Evolutionary conservation across 169 alveolate species (phyloP).

Genomic region (Plasmodium malariae): DNA sequence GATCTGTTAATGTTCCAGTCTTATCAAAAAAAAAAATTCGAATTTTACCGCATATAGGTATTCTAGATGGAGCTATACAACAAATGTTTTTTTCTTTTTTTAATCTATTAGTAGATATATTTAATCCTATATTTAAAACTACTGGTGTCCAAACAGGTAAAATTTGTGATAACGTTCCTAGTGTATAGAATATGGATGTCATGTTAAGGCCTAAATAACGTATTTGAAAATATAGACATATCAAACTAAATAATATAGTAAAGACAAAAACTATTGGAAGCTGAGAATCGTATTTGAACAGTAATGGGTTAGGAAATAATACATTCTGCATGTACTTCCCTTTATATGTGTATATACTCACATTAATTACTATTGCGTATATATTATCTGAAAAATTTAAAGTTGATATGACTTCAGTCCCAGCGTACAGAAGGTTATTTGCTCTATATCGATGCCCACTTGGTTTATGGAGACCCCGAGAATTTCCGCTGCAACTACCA

Average conservation of each 20-base stretch:
- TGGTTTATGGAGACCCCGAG: too few species aligned
- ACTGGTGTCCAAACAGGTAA: constrained; percentile 97
- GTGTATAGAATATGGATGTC: constrained; percentile 88
- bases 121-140: constrained; percentile 94
- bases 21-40: constrained; percentile 96
- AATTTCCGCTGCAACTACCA: too few species aligned
- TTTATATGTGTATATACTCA: constrained; percentile 93
- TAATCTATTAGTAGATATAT: constrained; percentile 93
- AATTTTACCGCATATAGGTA: constrained; percentile 97
- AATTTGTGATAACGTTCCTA: constrained; percentile 89
- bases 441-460: too few species aligned
- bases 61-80: constrained; percentile 96
- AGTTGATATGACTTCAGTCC: constrained; percentile 83
- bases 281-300: constrained; percentile 87
- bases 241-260: constrained; percentile 79
- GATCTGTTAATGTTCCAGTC: constrained; percentile 98
- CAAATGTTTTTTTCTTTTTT: constrained; percentile 88
- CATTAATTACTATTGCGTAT: constrained; percentile 93
- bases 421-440: constrained; percentile 83
- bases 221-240: constrained; percentile 85
- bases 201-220: constrained; percentile 85
- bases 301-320: constrained; percentile 92
- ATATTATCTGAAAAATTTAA: constrained; percentile 80
- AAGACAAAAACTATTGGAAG: constrained; percentile 84
- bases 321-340: constrained; percentile 95